Percentiles rank a stretch among this genome's conserved stretches.
phyloP scores from a whole-genome alignment of 225 moss, liverwort and hornwort species.

The Climacium dendroides region DNA sequence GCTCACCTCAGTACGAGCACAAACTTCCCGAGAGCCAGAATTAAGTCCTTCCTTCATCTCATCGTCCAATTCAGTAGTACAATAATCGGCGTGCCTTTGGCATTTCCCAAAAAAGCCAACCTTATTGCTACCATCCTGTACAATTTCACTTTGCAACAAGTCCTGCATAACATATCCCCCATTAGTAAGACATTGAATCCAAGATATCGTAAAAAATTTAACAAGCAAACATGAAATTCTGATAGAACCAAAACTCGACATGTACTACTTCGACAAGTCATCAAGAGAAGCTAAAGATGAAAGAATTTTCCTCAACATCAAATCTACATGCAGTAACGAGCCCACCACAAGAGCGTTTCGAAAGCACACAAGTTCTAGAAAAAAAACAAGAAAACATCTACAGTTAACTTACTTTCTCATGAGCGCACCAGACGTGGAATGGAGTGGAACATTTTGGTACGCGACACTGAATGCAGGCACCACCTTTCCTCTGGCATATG shows the following conservation, averaged over 20 bases:
- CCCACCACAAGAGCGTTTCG: background rate
- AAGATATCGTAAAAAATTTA: background rate
- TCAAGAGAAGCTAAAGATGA: background rate
- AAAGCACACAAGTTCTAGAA: background rate
- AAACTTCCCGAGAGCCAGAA: slow-evolving; percentile 37
- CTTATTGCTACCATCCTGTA: slow-evolving; percentile 76
- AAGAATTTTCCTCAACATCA: background rate
- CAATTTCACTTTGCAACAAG: slow-evolving; percentile 82
- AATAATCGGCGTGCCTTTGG: slow-evolving; percentile 52
- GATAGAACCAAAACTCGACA: background rate
- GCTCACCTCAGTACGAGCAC: slow-evolving; percentile 80
- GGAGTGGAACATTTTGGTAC: slow-evolving; percentile 64
- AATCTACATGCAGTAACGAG: background rate
- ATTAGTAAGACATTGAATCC: background rate
- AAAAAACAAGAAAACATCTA: background rate
- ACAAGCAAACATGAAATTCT: background rate
- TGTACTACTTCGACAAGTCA: background rate
- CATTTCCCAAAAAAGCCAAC: slow-evolving; percentile 89
- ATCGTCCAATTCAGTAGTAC: slow-evolving; percentile 24
- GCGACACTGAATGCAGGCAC: slow-evolving; percentile 87
- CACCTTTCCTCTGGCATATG: slow-evolving; percentile 76
- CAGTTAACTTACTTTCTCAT: slow-evolving; percentile 51
- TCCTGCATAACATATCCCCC: slow-evolving; percentile 28
- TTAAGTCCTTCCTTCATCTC: slow-evolving; percentile 4
- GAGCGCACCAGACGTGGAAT: slow-evolving; percentile 91